Base-by-base conservation (phyloP, 495 filamentous ascomycete genomes). In the Xylaria scruposa region DNA sequence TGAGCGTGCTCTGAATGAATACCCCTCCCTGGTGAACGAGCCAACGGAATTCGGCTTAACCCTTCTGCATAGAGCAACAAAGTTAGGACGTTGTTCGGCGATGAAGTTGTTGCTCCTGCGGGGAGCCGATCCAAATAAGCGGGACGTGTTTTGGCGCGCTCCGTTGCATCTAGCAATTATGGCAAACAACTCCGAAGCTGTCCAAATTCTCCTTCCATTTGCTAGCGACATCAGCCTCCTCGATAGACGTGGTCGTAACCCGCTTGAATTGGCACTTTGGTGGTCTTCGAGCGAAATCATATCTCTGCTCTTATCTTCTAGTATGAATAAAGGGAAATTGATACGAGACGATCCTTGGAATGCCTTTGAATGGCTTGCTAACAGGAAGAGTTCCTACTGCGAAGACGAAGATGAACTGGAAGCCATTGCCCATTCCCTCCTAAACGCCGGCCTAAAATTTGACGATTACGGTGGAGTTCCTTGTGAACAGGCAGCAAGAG, bases 61-160 rank as follows among this genome's bases (percentile, higher is more conserved):
- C 6, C 56, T 29, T 36, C 19, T 59, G 31, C 56, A 59, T 36
- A 61, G 40, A 61, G 36, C 59, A 10, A 40, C 19, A 5, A 40
- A 24, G 9, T 19, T 38, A 3, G 4, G 36, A 5, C 31, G 31
- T 8, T 33, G 40, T 61, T 61, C 59, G 12, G 26, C 8, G 36
- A 61, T 61, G 33, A 10, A 40, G 36, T 26, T 61, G 9, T 61
- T 61, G n/a, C 59, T 40, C 19, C 59, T 40, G 19, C 33, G 59
- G 12, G 17, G 59, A 21, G 33, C 59, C 4, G 59, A 61, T 42
- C 31, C 36, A 42, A 42, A 36, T n/a, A 21, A 61, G n/a, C 36
- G n/a, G 19, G 36, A 61, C 19, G n/a, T 36, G 2, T 59, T 61
- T 61, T 9, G 10, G 9, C 1, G 7, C 33, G 2, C 33, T 61